phyloP scores from a whole-genome alignment of 371 early-diverging fungal genomes.

The Rhizopus microsporus region DNA sequence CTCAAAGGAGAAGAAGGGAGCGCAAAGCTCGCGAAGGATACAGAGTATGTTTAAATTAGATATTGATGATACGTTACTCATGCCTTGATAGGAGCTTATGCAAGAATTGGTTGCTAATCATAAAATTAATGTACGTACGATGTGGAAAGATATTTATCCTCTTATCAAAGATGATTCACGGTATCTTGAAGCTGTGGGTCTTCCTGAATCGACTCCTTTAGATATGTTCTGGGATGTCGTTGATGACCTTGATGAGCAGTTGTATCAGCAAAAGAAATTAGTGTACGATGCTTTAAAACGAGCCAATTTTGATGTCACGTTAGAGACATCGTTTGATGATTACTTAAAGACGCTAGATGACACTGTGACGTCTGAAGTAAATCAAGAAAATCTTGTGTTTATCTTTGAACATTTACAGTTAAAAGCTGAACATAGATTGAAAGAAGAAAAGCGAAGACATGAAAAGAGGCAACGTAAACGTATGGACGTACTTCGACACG shows the following conservation, averaged over 20 bases:
- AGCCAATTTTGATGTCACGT: constrained; percentile 49
- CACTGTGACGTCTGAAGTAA: constrained; percentile 15
- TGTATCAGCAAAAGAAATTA: constrained; percentile 70
- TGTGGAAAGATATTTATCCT: constrained; percentile 88
- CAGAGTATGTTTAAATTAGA: constrained; percentile 33
- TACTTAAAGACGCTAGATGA: constrained; percentile 27
- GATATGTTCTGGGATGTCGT: constrained; percentile 92
- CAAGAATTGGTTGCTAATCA: constrained; percentile 54
- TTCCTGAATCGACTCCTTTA: constrained; percentile 83
- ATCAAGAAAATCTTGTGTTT: constrained; percentile 24
- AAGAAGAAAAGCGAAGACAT: constrained; percentile 76
- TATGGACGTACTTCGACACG: constrained; percentile 73
- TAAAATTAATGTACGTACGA: constrained; percentile 65
- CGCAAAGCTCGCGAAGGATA: constrained; percentile 73
- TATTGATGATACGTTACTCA: neutral
- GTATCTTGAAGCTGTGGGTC: constrained; percentile 76
- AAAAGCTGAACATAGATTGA: constrained; percentile 62
- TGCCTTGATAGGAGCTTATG: constrained; percentile 52
- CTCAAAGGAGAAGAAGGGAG: constrained; percentile 56
- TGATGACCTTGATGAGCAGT: constrained; percentile 76
- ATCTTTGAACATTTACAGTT: constrained; percentile 36
- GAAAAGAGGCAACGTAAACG: constrained; percentile 69
- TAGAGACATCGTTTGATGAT: constrained; percentile 54
- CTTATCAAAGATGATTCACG: constrained; percentile 70
- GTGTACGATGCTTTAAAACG: constrained; percentile 61